Evolutionary conservation across 345 rosid genomes (phyloP).

Genomic region (Ceriops decandra): DNA sequence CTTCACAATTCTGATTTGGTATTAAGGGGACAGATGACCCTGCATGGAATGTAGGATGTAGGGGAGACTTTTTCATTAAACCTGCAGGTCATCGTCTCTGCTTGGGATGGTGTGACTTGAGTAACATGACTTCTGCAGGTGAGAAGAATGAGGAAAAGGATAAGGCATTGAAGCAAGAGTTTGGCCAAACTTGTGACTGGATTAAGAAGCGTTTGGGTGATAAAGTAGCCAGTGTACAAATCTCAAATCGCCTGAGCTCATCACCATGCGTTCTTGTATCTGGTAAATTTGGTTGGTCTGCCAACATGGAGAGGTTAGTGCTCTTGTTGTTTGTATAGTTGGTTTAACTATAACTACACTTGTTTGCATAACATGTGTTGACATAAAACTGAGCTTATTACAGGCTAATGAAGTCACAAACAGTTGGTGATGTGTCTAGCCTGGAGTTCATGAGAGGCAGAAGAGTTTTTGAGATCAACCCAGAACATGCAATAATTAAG

Average conservation of each 20-base stretch:
- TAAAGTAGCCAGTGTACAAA: conserved; percentile 85
- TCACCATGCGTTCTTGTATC: conserved; percentile 97
- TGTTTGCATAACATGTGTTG: not conserved
- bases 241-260: conserved; percentile 82
- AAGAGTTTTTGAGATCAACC: conserved; percentile 95
- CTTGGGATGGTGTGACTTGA: conserved; percentile 5
- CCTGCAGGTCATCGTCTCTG: not conserved
- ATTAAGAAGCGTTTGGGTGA: conserved; percentile 83
- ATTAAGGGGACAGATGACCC: too few species aligned
- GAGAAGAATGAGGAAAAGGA: conserved; percentile 89
- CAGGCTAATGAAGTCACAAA: conserved; percentile 94
- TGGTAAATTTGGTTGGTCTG: conserved; percentile 97
- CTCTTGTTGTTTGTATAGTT: not conserved
- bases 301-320: conserved; percentile 92
- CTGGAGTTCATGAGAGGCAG: conserved; percentile 94
- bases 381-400: conserved; percentile 12
- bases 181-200: conserved; percentile 93
- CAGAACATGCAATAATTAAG: conserved; percentile 73
- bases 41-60: too few species aligned
- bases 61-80: not conserved
- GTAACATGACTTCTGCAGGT: conserved; percentile 43
- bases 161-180: conserved; percentile 70
- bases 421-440: conserved; percentile 71
- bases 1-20: too few species aligned
- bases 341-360: not conserved